A percentile compares a stretch with the other conserved stretches of the same genome.
Conservation (phyloP, 108 stramenopile species). For the Nitzschia sp. region DNA sequence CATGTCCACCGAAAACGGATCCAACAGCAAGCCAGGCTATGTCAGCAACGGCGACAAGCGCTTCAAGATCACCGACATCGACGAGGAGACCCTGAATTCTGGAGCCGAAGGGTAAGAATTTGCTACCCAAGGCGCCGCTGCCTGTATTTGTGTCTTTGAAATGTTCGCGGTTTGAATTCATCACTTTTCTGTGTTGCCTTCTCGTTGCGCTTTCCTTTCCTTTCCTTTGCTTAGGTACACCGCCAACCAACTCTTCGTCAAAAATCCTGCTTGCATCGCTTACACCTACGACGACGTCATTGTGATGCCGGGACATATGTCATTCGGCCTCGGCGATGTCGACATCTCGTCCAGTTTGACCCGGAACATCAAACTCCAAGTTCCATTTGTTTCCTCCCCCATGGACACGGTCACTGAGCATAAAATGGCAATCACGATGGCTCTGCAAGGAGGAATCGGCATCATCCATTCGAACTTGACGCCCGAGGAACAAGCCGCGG, state of each 20-base stretch:
- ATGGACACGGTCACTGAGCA: conserved; percentile 99
- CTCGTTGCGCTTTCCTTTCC: neutral
- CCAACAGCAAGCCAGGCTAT: neutral
- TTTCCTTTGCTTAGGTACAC: conserved; percentile 53
- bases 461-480: conserved; percentile 99
- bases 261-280: conserved; percentile 82
- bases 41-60: conserved; percentile 33
- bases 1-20: neutral
- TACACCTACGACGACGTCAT: conserved; percentile 99
- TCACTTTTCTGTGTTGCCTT: no score
- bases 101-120: conserved; percentile 85
- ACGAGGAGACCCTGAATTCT: conserved; percentile 88
- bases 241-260: conserved; percentile 76
- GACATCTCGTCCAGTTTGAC: conserved; percentile 91
- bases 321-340: conserved; percentile 91
- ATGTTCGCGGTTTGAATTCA: no score
- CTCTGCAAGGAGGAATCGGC: conserved; percentile 98
- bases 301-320: conserved; percentile 97
- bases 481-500: conserved; percentile 90
- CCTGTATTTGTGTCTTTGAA: no score
- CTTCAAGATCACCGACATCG: conserved; percentile 63
- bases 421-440: conserved; percentile 99
- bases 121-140: no score
- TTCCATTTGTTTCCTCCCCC: conserved; percentile 97
- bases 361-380: conserved; percentile 87